Percentiles rank a stretch among this genome's conserved stretches.
Evolutionary conservation across 805 yeast species (phyloP).

Genomic region (Hanseniaspora nectarophila): DNA sequence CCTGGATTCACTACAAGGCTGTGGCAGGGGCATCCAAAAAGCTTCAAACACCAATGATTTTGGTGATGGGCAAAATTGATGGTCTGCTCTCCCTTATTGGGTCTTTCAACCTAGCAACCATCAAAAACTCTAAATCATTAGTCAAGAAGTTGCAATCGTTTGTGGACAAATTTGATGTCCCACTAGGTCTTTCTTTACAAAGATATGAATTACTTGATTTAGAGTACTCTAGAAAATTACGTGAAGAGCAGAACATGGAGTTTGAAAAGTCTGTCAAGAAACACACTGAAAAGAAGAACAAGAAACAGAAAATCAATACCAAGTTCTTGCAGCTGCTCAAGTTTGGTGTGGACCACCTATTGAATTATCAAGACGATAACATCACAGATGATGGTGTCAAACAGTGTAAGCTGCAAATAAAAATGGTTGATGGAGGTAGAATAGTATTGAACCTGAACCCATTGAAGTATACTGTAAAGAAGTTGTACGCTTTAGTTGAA

Average conservation of each 20-base stretch:
- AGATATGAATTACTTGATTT: conserved; percentile 34
- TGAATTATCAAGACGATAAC: background rate
- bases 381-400: background rate
- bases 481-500: background rate
- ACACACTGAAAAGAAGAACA: conserved; percentile 45
- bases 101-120: background rate
- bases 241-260: conserved; percentile 56
- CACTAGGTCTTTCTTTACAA: conserved; percentile 8
- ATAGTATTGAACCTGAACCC: conserved; percentile 21
- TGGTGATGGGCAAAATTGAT: conserved; percentile 13
- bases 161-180: conserved; percentile 11
- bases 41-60: background rate
- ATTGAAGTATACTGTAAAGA: background rate
- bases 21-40: background rate
- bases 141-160: background rate
- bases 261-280: conserved; percentile 47
- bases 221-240: conserved; percentile 44
- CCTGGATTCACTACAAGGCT: conserved; percentile 7
- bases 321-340: conserved; percentile 21
- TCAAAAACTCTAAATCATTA: conserved; percentile 4
- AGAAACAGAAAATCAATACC: conserved; percentile 25
- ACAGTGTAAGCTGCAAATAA: conserved; percentile 25
- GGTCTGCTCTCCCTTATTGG: conserved; percentile 10
- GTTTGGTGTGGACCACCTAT: conserved; percentile 17
- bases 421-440: conserved; percentile 26